Conservation (phyloP, 129 eudicot genomes). For the Flaveria trinervia region DNA sequence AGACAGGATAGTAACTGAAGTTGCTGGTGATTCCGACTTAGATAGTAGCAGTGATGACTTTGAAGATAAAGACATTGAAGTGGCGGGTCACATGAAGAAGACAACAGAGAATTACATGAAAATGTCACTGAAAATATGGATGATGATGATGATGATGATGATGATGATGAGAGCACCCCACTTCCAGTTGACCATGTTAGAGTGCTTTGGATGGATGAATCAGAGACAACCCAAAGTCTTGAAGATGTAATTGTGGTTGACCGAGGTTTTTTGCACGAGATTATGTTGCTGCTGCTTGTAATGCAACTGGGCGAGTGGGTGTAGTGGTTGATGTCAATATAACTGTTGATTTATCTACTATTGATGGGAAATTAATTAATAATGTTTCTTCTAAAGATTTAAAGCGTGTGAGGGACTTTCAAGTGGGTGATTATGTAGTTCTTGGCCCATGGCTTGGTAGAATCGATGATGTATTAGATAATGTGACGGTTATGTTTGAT, state of each 20-base stretch:
- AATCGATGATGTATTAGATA: slow-evolving; percentile 86
- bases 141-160: slow-evolving; percentile 24
- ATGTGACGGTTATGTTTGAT: slow-evolving; percentile 84
- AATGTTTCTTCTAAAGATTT: slow-evolving; percentile 61
- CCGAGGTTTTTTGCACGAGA: slow-evolving; percentile 85
- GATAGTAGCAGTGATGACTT: slow-evolving; percentile 83
- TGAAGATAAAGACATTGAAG: slow-evolving; percentile 51
- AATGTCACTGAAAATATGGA: slow-evolving; percentile 36
- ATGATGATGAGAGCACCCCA: slow-evolving; percentile 36
- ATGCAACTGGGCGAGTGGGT: slow-evolving; percentile 93
- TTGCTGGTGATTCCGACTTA: slow-evolving; percentile 95
- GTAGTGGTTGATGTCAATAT: slow-evolving; percentile 77
- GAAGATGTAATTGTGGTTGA: slow-evolving; percentile 71
- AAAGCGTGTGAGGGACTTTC: slow-evolving; percentile 74
- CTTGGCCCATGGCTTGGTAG: slow-evolving; percentile 96
- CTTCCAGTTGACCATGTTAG: slow-evolving; percentile 85
- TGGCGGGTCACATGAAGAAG: slow-evolving; percentile 39
- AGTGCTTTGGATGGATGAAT: slow-evolving; percentile 88
- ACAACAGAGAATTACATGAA: slow-evolving; percentile 36
- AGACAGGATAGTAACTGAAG: slow-evolving; percentile 80
- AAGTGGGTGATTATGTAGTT: slow-evolving; percentile 88
- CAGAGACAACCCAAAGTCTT: slow-evolving; percentile 64
- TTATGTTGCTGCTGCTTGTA: slow-evolving; percentile 82
- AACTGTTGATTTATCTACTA: slow-evolving; percentile 62
- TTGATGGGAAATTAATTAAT: slow-evolving; percentile 53